phyloP scores from a whole-genome alignment of 345 rosid genomes.

The Excoecaria agallocha region DNA sequence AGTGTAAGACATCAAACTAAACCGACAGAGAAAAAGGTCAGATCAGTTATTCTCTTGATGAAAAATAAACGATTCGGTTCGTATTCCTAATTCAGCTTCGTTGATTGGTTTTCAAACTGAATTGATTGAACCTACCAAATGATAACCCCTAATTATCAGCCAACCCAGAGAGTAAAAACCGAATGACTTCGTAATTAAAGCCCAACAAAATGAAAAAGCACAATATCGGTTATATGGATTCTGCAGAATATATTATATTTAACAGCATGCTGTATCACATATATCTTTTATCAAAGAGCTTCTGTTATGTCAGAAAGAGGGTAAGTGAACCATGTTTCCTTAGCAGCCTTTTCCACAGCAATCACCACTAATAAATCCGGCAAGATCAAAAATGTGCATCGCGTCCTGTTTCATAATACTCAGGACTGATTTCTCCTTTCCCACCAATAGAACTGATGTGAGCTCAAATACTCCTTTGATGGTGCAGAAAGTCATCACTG shows the following conservation, averaged over 20 bases:
- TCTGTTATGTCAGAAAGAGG: neutral
- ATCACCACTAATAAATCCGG: neutral
- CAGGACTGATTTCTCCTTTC: neutral
- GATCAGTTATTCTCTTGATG: too few species aligned
- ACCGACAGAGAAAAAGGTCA: too few species aligned
- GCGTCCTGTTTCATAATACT: neutral
- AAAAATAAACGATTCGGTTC: too few species aligned
- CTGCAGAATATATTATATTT: neutral
- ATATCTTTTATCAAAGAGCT: neutral
- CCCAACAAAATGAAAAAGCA: neutral
- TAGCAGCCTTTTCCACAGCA: neutral
- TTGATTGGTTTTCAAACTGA: too few species aligned
- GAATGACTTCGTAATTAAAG: neutral
- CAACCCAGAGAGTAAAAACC: neutral
- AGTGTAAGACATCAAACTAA: too few species aligned
- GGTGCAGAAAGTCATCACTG: neutral
- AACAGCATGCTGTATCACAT: neutral
- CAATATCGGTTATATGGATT: neutral
- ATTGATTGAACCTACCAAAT: too few species aligned
- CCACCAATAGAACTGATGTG: neutral
- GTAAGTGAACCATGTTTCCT: neutral
- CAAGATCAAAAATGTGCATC: neutral
- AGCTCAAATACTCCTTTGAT: neutral
- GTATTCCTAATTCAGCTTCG: too few species aligned
- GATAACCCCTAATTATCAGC: too few species aligned